These are phyloP conservation scores for Linaria vulgaris DNA, from an alignment of 257 asterid genomes.

Conservation along the genomic window DNA sequence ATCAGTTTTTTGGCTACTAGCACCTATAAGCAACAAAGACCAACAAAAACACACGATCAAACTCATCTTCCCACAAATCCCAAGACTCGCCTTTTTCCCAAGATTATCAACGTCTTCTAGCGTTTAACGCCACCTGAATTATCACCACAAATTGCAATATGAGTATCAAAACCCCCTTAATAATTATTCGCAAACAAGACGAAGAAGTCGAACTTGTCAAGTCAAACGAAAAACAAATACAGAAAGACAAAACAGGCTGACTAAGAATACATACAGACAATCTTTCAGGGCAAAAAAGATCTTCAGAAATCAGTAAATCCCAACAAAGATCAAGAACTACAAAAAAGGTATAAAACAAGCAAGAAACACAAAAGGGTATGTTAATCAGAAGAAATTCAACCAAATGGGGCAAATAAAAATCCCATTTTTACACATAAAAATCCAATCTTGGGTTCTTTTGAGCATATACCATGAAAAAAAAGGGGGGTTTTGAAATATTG, in stretches of 20 bases:
- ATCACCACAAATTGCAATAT: slow-evolving; percentile 4
- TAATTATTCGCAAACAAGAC: neutral
- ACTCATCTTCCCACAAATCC: slow-evolving; percentile 26
- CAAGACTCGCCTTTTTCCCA: slow-evolving; percentile 26
- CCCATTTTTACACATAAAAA: neutral
- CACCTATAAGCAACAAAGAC: slow-evolving; percentile 39
- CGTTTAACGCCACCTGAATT: slow-evolving; percentile 30
- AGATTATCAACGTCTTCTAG: slow-evolving; percentile 28
- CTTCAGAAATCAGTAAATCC: slow-evolving; percentile 9
- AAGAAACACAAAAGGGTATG: neutral
- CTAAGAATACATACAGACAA: neutral
- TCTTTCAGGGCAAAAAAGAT: neutral
- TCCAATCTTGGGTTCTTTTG: neutral
- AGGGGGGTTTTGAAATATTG: too few species aligned
- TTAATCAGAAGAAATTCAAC: neutral
- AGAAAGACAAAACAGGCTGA: slow-evolving; percentile 14
- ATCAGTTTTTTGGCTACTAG: slow-evolving; percentile 49
- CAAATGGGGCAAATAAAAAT: neutral
- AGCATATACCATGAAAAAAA: neutral
- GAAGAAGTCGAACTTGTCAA: neutral
- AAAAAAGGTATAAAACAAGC: neutral
- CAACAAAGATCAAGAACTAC: neutral
- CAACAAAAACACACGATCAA: slow-evolving; percentile 45
- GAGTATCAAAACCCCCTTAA: neutral
- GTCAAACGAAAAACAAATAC: neutral